phyloP scores from a whole-genome alignment of 768 basidiomycete genomes.

The Chalciporus pseudorubinellus region DNA sequence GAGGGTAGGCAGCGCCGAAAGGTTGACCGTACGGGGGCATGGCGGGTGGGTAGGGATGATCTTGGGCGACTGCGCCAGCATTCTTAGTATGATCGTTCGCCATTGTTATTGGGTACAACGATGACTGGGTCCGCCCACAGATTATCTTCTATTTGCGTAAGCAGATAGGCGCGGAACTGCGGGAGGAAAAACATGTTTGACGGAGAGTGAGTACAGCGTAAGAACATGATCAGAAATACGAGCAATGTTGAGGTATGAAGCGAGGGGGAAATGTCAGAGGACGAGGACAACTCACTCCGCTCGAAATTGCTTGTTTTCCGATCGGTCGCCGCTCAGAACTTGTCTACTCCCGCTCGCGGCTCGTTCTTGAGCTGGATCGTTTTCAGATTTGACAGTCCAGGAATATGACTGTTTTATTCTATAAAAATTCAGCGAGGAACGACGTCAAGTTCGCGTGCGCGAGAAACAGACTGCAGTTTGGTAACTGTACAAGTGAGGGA shows the following conservation, averaged over 20 bases:
- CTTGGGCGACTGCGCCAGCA: conserved; percentile 35
- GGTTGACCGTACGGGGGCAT: conserved; percentile 30
- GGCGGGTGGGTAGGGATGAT: conserved; percentile 28
- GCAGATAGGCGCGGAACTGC: conserved; percentile 28
- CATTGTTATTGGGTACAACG: conserved; percentile 25
- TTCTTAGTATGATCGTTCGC: conserved; percentile 34
- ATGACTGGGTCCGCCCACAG: conserved; percentile 24
- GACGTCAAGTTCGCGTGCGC: conserved; percentile 6
- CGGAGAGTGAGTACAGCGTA: conserved; percentile 6
- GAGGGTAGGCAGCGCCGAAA: conserved; percentile 29
- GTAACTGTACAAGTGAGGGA: conserved; percentile 29
- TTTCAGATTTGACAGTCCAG: conserved; percentile 9
- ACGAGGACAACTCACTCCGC: conserved; percentile 33
- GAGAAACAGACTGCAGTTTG: conserved; percentile 20
- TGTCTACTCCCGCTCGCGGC: conserved; percentile 14
- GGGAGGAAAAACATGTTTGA: conserved; percentile 19
- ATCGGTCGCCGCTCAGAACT: conserved; percentile 39
- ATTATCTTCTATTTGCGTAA: conserved; percentile 32
- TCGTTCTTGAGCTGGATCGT: conserved; percentile 4
- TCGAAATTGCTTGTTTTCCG: conserved; percentile 37
- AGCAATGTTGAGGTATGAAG: neutral
- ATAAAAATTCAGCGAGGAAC: conserved; percentile 9
- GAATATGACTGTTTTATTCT: conserved; percentile 2
- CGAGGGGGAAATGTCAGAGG: conserved; percentile 1
- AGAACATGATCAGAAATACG: conserved; percentile 6